A percentile compares a stretch with the other conserved stretches of the same genome.
Evolutionary conservation across 805 yeast genomes (phyloP).

Genomic region (Zygosaccharomyces bisporus): DNA sequence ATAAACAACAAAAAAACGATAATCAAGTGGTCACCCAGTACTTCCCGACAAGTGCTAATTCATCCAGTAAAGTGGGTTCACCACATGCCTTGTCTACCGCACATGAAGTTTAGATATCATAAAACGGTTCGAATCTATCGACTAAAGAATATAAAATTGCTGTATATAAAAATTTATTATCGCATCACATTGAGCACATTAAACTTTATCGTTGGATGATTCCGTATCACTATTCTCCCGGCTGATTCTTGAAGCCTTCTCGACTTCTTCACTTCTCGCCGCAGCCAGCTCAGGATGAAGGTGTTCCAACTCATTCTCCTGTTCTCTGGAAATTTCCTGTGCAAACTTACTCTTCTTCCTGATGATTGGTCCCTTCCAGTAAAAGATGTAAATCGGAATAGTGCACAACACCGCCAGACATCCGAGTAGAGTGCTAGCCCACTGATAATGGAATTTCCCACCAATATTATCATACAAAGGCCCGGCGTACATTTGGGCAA

Average conservation of each 20-base stretch:
- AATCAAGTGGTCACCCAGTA: too few species aligned
- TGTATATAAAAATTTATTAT: neutral
- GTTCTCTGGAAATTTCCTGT: slow-evolving; percentile 5
- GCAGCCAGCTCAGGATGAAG: neutral
- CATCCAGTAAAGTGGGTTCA: too few species aligned
- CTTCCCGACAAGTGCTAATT: too few species aligned
- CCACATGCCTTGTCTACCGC: too few species aligned
- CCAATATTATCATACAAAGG: slow-evolving; percentile 10
- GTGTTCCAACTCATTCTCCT: slow-evolving; percentile 8
- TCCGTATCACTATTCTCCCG: neutral
- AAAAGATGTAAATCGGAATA: slow-evolving; percentile 9
- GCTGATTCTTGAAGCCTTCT: neutral
- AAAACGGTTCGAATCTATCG: neutral
- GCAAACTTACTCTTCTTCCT: slow-evolving; percentile 10
- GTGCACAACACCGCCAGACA: slow-evolving; percentile 8
- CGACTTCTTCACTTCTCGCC: neutral
- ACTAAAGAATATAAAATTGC: neutral
- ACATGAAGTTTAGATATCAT: too few species aligned
- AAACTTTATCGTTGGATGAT: neutral
- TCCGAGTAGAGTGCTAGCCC: slow-evolving; percentile 9
- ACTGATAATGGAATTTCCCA: slow-evolving; percentile 9
- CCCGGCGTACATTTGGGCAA: slow-evolving; percentile 10
- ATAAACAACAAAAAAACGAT: too few species aligned
- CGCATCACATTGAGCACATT: neutral
- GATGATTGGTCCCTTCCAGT: slow-evolving; percentile 8